Evolutionary conservation across 116 monocot genomes (phyloP), one percentile per base, ranked within the genome.

Genomic region (Dioscorea cayenensis): DNA sequence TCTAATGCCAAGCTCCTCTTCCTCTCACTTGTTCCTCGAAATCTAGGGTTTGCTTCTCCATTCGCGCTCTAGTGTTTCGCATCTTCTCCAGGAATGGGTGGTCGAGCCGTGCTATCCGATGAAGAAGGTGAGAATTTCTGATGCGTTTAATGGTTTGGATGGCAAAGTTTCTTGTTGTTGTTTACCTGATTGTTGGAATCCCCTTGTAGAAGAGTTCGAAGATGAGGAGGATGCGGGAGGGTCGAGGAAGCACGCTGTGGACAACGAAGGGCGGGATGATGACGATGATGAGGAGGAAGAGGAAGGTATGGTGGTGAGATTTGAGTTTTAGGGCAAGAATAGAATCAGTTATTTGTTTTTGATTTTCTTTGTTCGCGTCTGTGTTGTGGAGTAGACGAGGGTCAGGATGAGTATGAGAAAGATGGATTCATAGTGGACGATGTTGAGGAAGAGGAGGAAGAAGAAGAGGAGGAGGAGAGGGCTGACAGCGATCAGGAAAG

Each of bases 371-470:
- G 12, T 43, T 7, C 5, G 6, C 12, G 43, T 43, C 0, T 43
- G 8, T 43, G 43, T 7, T 43, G 43, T 43, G 43, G 43, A 43
- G 43, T 9, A 89, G 95, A 89, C 16, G 95, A 97, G 51, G 99
- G 94, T 4, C 89, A 90, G 60, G 86, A 99, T 73, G 99, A 99
- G 75, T 94, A 91, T 36, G 99, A 94, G 73, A 88, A 93, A 67
- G 97, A 99, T 76, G 99, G 85, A 6, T 99, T 99, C 69, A 99
- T 94, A 82, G 94, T 99, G 12, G 99, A 99, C 36, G 97, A 93
- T 37, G 84, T 67, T 8, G 96, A 96, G n/a, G 95, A 95, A 12
- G 95, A 90, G 58, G 85, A 88, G 63, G 88, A 86, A 35, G 84
- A 78, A 19, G 90, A 86, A 59, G 89, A 87, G 67, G 87, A 83